Base-by-base conservation (phyloP, 805 yeast species). In the Metschnikowia lochheadii region DNA sequence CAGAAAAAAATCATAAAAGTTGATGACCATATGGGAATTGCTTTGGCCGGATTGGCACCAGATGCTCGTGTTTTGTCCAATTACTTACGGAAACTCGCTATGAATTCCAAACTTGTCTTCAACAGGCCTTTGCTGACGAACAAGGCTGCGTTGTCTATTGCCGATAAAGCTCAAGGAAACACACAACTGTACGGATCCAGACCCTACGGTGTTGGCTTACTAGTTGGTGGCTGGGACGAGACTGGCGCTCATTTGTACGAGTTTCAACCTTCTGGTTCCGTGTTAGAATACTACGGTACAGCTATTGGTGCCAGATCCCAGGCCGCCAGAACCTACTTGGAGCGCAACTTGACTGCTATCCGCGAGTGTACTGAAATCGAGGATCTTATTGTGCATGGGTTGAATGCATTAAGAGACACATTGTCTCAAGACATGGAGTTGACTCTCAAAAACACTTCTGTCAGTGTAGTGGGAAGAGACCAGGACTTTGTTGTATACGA, bases 241-340 rank as follows among this genome's bases (percentile, higher is more conserved):
- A 80, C 89, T 31, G 99, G 99, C 13, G 87, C 98, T 7, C 99
- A 94, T 69, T 72, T 94, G 55, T 84, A 82, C 68, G 99, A 94
- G 74, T 94, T 94, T 71, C 92, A 88, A 66, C 99, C 99, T 15
- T 85, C 96, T 7, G 99, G 99, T 2, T 84, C 92, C 23, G 94
- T 87, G 20, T 76, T 90, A 61, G 98, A 94, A 69, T 87, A 91
- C 65, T 82, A 80, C 59, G 98, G 96, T 34, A 84, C 97, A 11
- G 96, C 99, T 35, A 89, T 94, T 63, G 99, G 99, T 43, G 98
- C 99, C 8, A 82, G 99, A 65, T 92, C 98, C 2, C 99, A 94
- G 72, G 98, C 98, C 46, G 97, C 97, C 14, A 83, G 96, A 73
- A 94, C 99, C 2, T 94, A 89, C 61, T 74, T 94, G 65, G 99